Conservation (phyloP, 805 yeast genomes). For the Priceomyces fermenticarens region DNA sequence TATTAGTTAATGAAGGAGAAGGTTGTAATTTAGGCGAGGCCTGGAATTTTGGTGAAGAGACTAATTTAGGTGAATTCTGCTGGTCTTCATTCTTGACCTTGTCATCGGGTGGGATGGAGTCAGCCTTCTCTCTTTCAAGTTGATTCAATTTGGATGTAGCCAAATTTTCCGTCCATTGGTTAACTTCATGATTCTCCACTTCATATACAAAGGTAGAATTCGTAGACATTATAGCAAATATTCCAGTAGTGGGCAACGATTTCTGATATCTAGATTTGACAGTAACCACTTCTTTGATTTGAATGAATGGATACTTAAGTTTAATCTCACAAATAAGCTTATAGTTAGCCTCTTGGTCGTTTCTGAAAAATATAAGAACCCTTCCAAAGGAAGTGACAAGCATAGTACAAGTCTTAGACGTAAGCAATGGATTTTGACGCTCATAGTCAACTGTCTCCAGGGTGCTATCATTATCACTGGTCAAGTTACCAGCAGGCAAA, state of each 20-base stretch:
- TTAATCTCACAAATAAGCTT: constrained; percentile 54
- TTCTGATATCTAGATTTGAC: constrained; percentile 23
- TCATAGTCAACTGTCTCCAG: constrained; percentile 4
- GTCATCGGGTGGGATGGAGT: too few species aligned
- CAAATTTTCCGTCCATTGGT: constrained; percentile 56
- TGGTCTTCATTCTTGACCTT: background rate
- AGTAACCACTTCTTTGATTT: constrained; percentile 56
- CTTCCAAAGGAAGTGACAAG: constrained; percentile 64
- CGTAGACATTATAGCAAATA: constrained; percentile 58
- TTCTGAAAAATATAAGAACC: constrained; percentile 50
- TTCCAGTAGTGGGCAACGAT: constrained; percentile 37
- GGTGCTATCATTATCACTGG: constrained; percentile 7
- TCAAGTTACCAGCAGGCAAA: constrained; percentile 11
- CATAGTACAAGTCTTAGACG: constrained; percentile 47
- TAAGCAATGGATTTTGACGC: constrained; percentile 28
- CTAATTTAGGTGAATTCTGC: constrained; percentile 1
- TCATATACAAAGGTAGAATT: constrained; percentile 55
- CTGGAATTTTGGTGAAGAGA: background rate
- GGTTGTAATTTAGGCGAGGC: constrained; percentile 20
- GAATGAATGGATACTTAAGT: constrained; percentile 49
- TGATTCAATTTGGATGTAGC: constrained; percentile 48
- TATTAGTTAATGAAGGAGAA: constrained; percentile 18
- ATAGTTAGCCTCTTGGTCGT: constrained; percentile 38
- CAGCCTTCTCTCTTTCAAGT: constrained; percentile 38
- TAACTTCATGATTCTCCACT: constrained; percentile 48